Evolutionary conservation across 2,329 filamentous ascomycete genomes (phyloP), one percentile per base, ranked within the genome.

Genomic region (Colletotrichum scovillei): DNA sequence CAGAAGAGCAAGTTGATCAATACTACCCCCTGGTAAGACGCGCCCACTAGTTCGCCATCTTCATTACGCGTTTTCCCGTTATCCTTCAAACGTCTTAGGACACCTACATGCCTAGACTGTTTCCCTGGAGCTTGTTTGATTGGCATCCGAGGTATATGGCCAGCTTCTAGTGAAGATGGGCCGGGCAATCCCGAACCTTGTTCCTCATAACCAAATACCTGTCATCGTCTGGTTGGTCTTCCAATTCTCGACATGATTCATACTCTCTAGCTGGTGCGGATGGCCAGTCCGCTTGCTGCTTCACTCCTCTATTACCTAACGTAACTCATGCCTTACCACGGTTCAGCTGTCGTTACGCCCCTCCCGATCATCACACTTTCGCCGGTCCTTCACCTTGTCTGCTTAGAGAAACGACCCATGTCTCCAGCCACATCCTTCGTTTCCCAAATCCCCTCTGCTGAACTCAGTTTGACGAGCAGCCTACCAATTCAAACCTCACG

Each of bases 21-120:
- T 24, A 26, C 28, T 12, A 35, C 28, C 67, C 67, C 67, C 71
- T 58, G 71, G 71, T 73, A 73, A 73, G 71, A 73, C 46, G 71
- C 67, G 56, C 24, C 22, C 56, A 57, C 26, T 56, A 57, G 67
- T 57, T 60, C 38, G 35, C 67, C 32, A 28, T 38, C 56, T 70
- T 46, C 28, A 62, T 38, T 26, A 28, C 56, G 53, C 49, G 42
- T 30, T 55, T 32, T 62, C 60, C 38, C 42, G 67, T 32, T 49
- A 9, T 28, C 42, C 35, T 58, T n/a, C 35, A 52, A 26, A 46
- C 5, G 22, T 19, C 12, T 26, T 32, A 32, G 30, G 30, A 32
- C 30, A 42, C 57, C 26, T 55, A 22, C 59, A 32, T 66, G 66
- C 42, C 66, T 28, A 70, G 35, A 28, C 55, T 59, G 52, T 53